Evolutionary conservation across 73 alveolate species (phyloP), one percentile per base, ranked within the genome.

Genomic region (Paramecium primaurelia): DNA sequence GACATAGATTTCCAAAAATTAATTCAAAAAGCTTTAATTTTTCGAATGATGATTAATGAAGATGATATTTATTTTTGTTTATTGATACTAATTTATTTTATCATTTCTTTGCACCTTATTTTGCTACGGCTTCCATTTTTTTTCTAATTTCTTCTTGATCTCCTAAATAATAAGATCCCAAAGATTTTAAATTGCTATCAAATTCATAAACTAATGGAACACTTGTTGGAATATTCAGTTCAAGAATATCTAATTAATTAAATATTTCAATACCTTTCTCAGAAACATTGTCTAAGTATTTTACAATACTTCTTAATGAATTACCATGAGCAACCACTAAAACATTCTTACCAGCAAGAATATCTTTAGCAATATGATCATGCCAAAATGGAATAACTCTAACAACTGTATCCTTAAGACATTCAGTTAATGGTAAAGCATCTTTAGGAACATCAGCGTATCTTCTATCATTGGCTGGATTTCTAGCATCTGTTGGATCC

Each of bases 291-390:
- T 97, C 99, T 86, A 99, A 93, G 93, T 97, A 95, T 97, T 98
- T 97, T 59, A 99, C 99, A 59, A 99, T 94, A 73, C 99, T 99
- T 93, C 99, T 96, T 59, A 99, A 93, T 44, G 99, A 97, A 97
- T 99, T 95, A 44, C 99, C 99, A 88, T 99, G 99, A 28, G 99
- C 99, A 36, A 96, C 99, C 60, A 99, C 98, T 60, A 98, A 94
- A 58, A 97, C 99, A 36, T 92, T 92, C 85, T 92, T 93, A 30
- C 99, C 99, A 6, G 94, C 95, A 88, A 95, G 93, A 71, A 98
- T 88, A 42, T 89, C 96, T 26, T 98, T 98, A 8, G 98, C 96
- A 68, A 98, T 98, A 12, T 94, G 87, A 75, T 97, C 99, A 60
- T 96, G 96, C 99, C 98, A 98, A 93, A 68, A 97, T 8, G 99